Conservation (phyloP, 345 rosid species). For the Stellera chamaejasme region DNA sequence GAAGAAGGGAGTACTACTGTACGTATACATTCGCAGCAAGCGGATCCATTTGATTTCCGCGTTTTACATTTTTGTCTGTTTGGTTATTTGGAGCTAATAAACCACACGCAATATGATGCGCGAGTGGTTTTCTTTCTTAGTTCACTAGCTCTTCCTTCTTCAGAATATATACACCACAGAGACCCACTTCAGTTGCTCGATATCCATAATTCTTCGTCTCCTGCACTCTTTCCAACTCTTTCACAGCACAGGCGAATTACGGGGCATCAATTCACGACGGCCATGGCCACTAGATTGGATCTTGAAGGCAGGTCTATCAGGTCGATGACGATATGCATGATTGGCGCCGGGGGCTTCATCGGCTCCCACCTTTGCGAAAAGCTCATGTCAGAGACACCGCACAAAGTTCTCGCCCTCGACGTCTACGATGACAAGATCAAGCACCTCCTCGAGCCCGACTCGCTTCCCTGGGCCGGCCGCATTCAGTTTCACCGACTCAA, state of each 20-base stretch:
- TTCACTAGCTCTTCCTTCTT: conserved; percentile 1
- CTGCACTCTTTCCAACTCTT: neutral
- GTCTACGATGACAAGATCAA: conserved; percentile 98
- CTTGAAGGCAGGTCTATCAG: conserved; percentile 79
- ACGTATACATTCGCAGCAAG: neutral
- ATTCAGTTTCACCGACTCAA: conserved; percentile 97
- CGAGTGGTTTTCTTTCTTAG: neutral
- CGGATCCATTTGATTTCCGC: neutral
- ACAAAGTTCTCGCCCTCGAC: conserved; percentile 81
- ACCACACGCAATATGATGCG: neutral
- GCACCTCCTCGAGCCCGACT: conserved; percentile 73
- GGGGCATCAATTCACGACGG: conserved; percentile 11
- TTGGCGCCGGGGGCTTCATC: conserved; percentile 97
- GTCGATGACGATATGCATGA: conserved; percentile 88
- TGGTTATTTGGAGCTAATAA: neutral
- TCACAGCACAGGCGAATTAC: neutral
- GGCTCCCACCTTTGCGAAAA: conserved; percentile 97
- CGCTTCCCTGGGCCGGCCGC: conserved; percentile 48
- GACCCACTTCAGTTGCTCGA: neutral
- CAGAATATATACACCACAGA: neutral
- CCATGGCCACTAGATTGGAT: conserved; percentile 43
- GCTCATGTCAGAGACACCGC: conserved; percentile 67
- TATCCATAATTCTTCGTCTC: neutral
- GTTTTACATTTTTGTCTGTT: neutral
- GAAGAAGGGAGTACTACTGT: neutral